Evolutionary conservation across 139 green algal genomes (phyloP).

Genomic region (Mychonastes homosphaera): DNA sequence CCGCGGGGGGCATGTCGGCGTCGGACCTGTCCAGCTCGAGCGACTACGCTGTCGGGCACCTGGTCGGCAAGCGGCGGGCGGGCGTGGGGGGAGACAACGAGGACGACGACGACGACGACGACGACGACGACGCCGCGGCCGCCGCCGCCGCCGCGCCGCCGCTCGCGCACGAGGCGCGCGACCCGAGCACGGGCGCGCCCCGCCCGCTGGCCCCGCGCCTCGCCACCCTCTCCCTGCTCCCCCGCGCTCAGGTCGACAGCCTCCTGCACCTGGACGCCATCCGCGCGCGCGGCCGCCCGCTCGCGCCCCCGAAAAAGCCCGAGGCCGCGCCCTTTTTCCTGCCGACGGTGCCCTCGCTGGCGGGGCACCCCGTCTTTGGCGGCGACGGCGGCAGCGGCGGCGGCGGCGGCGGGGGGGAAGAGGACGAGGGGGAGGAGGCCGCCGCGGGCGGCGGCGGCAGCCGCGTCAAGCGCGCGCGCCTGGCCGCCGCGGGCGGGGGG

Average conservation of each 20-base stretch:
- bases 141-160: not conserved
- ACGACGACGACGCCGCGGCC: slow-evolving; percentile 6
- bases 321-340: slow-evolving; percentile 95
- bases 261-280: slow-evolving; percentile 86
- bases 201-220: slow-evolving; percentile 54
- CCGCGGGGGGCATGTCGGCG: too few species aligned
- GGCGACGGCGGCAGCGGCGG: not conserved
- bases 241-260: slow-evolving; percentile 41
- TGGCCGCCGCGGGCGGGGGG: not conserved
- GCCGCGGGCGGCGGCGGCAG: not conserved
- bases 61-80: slow-evolving; percentile 3
- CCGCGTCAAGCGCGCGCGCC: slow-evolving; percentile 5
- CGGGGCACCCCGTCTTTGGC: slow-evolving; percentile 45
- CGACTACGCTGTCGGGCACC: slow-evolving; percentile 3
- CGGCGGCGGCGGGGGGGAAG: not conserved
- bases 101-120: too few species aligned
- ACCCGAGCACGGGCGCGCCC: slow-evolving; percentile 33
- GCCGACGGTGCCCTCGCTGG: slow-evolving; percentile 56
- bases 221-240: slow-evolving; percentile 80
- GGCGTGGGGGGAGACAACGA: slow-evolving; percentile 1
- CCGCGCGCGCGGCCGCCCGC: slow-evolving; percentile 70
- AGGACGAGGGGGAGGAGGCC: not conserved
- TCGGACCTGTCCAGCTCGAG: too few species aligned
- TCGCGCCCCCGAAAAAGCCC: slow-evolving; percentile 82
- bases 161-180: slow-evolving; percentile 15